Evolutionary conservation across 2,329 filamentous ascomycete species (phyloP), one percentile per base, ranked within the genome.

Genomic region (Fusarium irregulare): DNA sequence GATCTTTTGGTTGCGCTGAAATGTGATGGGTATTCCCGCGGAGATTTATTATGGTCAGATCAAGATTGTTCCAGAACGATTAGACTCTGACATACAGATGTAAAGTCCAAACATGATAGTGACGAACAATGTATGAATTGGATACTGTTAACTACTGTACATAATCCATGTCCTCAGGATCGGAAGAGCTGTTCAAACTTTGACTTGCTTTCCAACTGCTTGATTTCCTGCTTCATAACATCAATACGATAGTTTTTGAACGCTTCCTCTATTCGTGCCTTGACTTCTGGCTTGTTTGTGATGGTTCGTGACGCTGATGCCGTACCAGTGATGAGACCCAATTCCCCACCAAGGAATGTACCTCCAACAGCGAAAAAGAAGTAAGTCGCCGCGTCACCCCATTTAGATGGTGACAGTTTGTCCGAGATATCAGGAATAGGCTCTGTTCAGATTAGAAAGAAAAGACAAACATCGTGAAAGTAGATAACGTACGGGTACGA

Each of bases 221-320:
- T 21, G 3, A 62, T 60, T 12, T 62, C 60, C 5, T 60, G 46
- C 41, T 60, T 62, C 46, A 62, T 6, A 0, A 2, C 60, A 18
- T 62, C 60, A 11, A 62, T 60, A 4, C 60, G 60, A 4, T 60
- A 62, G 11, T 14, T 62, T 13, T 18, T 62, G 25, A 49, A 62
- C 0, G 60, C 60, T 10, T 62, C 50, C 1, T 62, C 60, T 46
- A 62, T 54, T 0, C 60, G 46, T n/a, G 12, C 30, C 1, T 4
- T 60, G 0, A 25, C 32, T 1, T 62, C 25, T 2, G 60, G 46
- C 1, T 62, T 53, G 41, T 62, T 62, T 5, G 25, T 61, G 1
- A 62, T 46, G 0, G 60, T 62, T 21, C 46, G 56, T 16, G 60
- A 53, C 0, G 60, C 60, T 7, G 46, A 62, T 0, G 60, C 27